Evolutionary conservation across 2,329 filamentous ascomycete genomes (phyloP), one percentile per base, ranked within the genome.

Genomic region (Gaeumannomyces tritici): DNA sequence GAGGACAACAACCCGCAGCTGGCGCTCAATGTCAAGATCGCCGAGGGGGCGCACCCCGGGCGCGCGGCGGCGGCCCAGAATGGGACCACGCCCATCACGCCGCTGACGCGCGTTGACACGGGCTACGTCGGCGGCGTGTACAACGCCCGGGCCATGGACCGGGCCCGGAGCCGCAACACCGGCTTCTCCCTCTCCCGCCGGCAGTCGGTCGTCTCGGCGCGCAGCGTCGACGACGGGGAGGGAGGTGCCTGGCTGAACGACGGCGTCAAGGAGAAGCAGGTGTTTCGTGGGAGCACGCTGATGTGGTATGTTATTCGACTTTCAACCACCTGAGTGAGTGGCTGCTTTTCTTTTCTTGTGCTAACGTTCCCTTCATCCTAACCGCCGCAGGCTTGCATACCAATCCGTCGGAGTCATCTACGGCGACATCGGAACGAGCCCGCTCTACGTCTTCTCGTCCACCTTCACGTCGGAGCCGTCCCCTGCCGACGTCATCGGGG

Each of bases 371-470:
- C 18, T 61, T 26, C 24, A 8, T 61, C 26, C 24, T 2, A 11
- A 42, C n/a, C n/a, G 18, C 6, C 29, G n/a, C 64, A 74, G 82
- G 80, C 77, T 87, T 56, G 81, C 85, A 28, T 89, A 87, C 69
- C 85, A 89, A 72, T 84, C 81, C 7, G 81, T 81, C 42, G 86
- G 87, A 61, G 84, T 88, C 61, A 89, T 89, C 62, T 89, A 89
- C 65, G 87, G 87, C 28, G 86, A 89, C 67, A 88, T 89, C 69
- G 86, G 86, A 63, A 81, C 79, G 26, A 85, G 81, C 65, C 86
- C 85, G n/a, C 80, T 89, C 18, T 89, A 89, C 67, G 86, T 89
- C 18, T 89, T 77, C 71, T 88, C 85, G n/a, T 85, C 83, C 29
- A 87, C 84, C 1, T 89, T 89, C 68, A 76, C 78, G 35, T 73